Base-by-base conservation (phyloP, 768 basidiomycete genomes). In the Artomyces pyxidatus region DNA sequence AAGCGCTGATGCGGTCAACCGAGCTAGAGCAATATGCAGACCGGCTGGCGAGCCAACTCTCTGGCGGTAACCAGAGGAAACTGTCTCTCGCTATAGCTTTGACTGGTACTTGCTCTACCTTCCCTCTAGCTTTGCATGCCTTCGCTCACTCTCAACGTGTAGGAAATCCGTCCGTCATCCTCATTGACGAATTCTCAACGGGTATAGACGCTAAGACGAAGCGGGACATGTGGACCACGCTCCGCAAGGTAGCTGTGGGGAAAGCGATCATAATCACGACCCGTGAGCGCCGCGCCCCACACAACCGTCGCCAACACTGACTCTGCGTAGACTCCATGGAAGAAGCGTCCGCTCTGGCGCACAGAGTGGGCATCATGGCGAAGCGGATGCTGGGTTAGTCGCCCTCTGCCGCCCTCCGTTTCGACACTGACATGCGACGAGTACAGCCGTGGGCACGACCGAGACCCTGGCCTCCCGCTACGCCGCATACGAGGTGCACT, bases 151-250 rank as follows among this genome's bases (percentile, higher is more conserved):
- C 11, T 23, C 38, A 29, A 35, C 3, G 14, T 42, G 12, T 45
- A 81, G 85, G 85, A 5, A 88, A 88, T 56, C 83, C 87, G 4
- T 68, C 83, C 3, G 87, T 88, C 3, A 68, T 89, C 3, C 73
- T 89, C 19, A 88, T 90, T 40, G 88, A 90, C 52, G 86, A 89
- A 59, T 89, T 87, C 62, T 87, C 84, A 6, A 87, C 85, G 3
- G 88, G 88, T 5, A 79, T 89, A 42, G 88, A 88, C 60, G 83
- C 86, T 6, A 86, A 81, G 63, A 88, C 82, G 72, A 89, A 88
- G 64, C 70, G 88, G 29, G 84, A 88, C 26, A 87, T 89, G 81
- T 89, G 88, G 88, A 67, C 68, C 14, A 87, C 83, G 0, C 68
- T 89, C 48, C 70, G 81, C 47, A 75, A 72, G 23, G 80, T 85